phyloP scores from a whole-genome alignment of 306 rosid genomes.

The Castanopsis chinensis region DNA sequence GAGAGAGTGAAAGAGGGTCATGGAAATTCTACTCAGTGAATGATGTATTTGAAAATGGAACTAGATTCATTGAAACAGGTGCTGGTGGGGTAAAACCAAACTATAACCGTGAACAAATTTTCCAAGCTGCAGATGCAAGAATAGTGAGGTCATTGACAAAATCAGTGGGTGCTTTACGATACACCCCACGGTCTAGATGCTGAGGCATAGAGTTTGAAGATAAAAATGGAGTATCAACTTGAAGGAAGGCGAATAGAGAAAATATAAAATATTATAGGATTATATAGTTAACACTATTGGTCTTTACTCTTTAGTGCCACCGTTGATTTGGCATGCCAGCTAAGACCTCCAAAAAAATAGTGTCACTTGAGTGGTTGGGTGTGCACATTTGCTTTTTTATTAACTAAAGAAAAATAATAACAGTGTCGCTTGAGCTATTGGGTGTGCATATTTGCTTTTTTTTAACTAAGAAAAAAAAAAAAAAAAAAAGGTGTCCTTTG shows the following conservation, averaged over 20 bases:
- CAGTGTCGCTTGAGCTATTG: no score
- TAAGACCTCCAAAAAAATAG: no score
- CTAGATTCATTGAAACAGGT: constrained; percentile 4
- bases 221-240: not conserved
- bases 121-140: constrained; percentile 23
- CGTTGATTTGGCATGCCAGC: no score
- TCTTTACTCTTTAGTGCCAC: not conserved
- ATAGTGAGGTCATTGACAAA: constrained; percentile 19
- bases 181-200: constrained; percentile 15
- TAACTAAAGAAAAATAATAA: no score
- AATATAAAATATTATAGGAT: not conserved
- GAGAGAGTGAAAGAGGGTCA: constrained; percentile 7
- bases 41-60: constrained; percentile 45
- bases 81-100: constrained; percentile 16
- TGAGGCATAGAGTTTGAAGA: not conserved
- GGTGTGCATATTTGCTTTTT: no score
- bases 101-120: constrained; percentile 13
- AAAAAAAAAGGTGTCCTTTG: no score
- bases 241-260: not conserved
- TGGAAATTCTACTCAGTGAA: constrained; percentile 35
- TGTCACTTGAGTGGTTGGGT: no score
- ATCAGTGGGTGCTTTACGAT: constrained; percentile 18
- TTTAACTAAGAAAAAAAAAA: no score
- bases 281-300: not conserved
- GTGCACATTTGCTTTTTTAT: no score